phyloP scores from a whole-genome alignment of 1,139 yeast species.

The Waltiozyma sp. region DNA sequence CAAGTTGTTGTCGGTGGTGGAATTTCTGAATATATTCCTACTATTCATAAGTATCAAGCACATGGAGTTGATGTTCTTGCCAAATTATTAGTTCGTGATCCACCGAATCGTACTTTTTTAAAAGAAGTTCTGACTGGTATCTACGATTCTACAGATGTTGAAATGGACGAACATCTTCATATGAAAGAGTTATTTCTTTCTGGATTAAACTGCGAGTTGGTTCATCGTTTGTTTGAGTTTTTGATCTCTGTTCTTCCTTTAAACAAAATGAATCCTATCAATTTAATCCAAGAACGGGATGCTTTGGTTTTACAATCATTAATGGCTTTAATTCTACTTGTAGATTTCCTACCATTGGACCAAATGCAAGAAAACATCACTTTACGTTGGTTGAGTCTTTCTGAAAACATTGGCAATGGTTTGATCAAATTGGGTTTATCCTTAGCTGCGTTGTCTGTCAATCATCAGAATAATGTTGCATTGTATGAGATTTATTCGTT shows the following conservation, averaged over 20 bases:
- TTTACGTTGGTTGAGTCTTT: constrained; percentile 45
- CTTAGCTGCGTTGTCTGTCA: constrained; percentile 26
- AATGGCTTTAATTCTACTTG: constrained; percentile 38
- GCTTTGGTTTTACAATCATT: constrained; percentile 52
- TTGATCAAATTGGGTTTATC: constrained; percentile 35
- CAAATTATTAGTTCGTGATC: constrained; percentile 69
- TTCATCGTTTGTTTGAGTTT: constrained; percentile 36
- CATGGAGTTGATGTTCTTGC: constrained; percentile 78
- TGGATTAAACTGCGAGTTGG: constrained; percentile 22
- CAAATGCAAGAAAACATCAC: constrained; percentile 31
- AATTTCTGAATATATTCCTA: constrained; percentile 43
- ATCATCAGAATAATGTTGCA: constrained; percentile 6
- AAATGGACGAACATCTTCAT: constrained; percentile 18
- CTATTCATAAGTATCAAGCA: constrained; percentile 59
- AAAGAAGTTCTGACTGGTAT: constrained; percentile 50
- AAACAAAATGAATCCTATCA: constrained; percentile 28
- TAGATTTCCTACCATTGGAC: constrained; percentile 33
- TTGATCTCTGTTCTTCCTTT: constrained; percentile 53
- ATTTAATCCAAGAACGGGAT: constrained; percentile 34
- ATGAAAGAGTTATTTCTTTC: constrained; percentile 21
- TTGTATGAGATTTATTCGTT: constrained; percentile 4
- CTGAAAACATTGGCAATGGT: constrained; percentile 41
- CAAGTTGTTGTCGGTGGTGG: constrained; percentile 19
- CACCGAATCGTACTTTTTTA: constrained; percentile 56
- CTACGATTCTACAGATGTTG: constrained; percentile 12